Evolutionary conservation across 805 yeast genomes (phyloP), one percentile per base, ranked within the genome.

Genomic region (Saccharomycopsis olivae): DNA sequence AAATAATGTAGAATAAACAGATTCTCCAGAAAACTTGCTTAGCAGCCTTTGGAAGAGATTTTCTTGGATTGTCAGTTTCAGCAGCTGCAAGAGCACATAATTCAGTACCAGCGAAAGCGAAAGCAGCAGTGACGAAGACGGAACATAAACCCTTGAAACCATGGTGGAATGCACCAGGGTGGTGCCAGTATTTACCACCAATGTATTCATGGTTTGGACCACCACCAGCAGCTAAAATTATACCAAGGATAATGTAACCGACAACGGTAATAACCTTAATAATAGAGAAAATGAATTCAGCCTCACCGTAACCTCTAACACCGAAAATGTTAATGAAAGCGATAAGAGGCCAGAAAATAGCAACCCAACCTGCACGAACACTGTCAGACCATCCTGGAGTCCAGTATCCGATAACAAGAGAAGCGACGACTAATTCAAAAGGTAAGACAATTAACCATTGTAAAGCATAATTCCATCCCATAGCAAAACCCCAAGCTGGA

Each of bases 11-110:
- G 55, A 83, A 82, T 49, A 80, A 57, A 13, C 77, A 61, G 42
- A 83, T 77, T 60, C 92, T 69, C 88, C 89, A 82, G 61, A 84
- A 80, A 3, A 81, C 85, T 61, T 83, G 88, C 58, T 81, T 82
- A 44, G 79, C 73, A 32, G 89, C 88, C 37, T 69, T 67, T 28
- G 89, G 92, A 40, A 81, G 67, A 2, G 81, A 60, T 40, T 64
- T 65, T 50, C 79, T 64, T 34, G 92, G 89, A 56, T 80, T 72
- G 27, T 59, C 69, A 18, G 85, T 67, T 57, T 83, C 94, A 6
- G 88, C 88, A 24, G 88, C 82, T 9, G 87, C 81, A 30, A 82
- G 65, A 37, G 86, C 84, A 29, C 73, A 71, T 49, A 82, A 63
- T 58, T 82, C 92, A 14, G 84, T 71, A 44, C 89, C 89, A 30